These are phyloP conservation scores for Nevesoporus exiguus DNA, from an alignment of 768 basidiomycete genomes.

Conservation along the genomic window DNA sequence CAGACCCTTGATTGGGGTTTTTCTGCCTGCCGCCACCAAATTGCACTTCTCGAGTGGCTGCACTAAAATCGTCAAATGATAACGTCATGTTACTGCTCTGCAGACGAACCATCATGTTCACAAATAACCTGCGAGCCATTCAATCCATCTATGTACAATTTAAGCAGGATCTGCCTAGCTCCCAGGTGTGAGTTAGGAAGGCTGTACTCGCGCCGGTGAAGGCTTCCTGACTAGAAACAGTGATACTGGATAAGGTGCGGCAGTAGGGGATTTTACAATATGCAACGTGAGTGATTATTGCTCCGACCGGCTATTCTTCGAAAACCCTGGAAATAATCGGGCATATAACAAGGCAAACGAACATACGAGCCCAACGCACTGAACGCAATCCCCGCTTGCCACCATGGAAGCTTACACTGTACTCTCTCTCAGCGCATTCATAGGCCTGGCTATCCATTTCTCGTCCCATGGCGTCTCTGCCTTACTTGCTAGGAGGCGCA, in stretches of 20 bases:
- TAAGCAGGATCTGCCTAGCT: neutral
- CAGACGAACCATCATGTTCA: neutral
- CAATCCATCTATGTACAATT: too few relatives aligned
- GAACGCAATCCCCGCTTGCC: neutral
- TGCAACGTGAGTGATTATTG: neutral
- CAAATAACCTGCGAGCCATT: neutral
- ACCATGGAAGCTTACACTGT: slow-evolving; percentile 7
- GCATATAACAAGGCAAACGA: slow-evolving; percentile 1
- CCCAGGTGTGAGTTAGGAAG: neutral
- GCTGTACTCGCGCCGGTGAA: neutral
- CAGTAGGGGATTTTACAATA: neutral
- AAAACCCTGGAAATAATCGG: neutral
- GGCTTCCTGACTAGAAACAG: neutral
- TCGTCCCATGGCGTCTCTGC: neutral
- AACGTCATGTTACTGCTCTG: too few relatives aligned
- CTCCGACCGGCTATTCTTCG: neutral
- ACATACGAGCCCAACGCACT: neutral
- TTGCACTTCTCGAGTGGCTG: too few relatives aligned
- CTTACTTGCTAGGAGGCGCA: neutral
- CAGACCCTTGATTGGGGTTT: too few relatives aligned
- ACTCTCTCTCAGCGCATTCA: slow-evolving; percentile 2
- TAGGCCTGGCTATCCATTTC: neutral
- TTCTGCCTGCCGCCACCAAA: too few relatives aligned
- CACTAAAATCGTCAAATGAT: too few relatives aligned
- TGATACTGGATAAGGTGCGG: neutral